Evolutionary conservation across 2,329 filamentous ascomycete genomes (phyloP), one percentile per base, ranked within the genome.

Genomic region (Fusarium bulbicola): DNA sequence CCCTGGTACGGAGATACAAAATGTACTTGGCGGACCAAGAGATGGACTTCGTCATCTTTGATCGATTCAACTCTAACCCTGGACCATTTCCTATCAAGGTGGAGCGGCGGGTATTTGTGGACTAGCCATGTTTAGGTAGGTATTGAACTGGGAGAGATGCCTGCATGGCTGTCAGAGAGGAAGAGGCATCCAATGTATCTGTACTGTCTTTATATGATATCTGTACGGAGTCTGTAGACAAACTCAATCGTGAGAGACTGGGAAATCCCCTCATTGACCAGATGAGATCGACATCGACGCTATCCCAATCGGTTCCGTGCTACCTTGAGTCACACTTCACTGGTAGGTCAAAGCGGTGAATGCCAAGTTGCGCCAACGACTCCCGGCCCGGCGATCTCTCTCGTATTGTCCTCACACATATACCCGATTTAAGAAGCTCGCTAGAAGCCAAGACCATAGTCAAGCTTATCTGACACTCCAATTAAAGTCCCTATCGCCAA

Each of bases 391-490:
- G 45, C 42, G 57, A 68, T 63, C 65, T 49, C 37, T 37, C 42
- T 37, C 42, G 30, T 39, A 32, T 68, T 20, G 50, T 46, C 37
- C 32, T 50, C 49, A 68, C 49, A 68, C 14, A 28, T 63, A 54
- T 68, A 49, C 8, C 66, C 56, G 32, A 28, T 50, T 68, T 68
- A 18, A 63, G 57, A 43, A 68, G 56, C 26, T 68, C 47, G 20
- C 10, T 43, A 45, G 24, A 68, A 43, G 40, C 34, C 36, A 18
- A 36, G 63, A 28, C 34, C 34, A 37, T 14, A 59, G 6, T 20
- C 50, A 34, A 50, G 26, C 46, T 65, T 70, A 69, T 59, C 52
- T 65, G 21, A 21, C 18, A 21, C 34, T 49, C 59, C 40, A 54
- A 34, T 69, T 24, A 53, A 42, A 57, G 16, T 11, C 15, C 32